Base-by-base conservation (phyloP, 169 alveolate species). In the Toxoplasma gondii region DNA sequence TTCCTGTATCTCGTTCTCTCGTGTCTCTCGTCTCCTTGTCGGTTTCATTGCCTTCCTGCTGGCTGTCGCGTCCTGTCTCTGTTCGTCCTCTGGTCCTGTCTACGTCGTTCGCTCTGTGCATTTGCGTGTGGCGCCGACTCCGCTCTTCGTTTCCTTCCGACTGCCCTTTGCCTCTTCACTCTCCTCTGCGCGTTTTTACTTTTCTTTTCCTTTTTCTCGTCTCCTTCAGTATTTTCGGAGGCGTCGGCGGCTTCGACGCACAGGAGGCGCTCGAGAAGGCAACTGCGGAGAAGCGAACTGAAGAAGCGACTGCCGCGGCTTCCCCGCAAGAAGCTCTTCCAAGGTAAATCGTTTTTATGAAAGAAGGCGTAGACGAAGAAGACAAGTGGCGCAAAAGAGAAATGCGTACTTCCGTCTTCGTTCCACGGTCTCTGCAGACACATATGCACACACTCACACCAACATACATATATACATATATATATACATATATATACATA, bases 161-260 rank as follows among this genome's bases (percentile, higher is more conserved):
- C 24, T 29, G 5, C 19, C 9, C 81, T 69, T 10, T 69, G 34
- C 19, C 19, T 17, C 9, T 24, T 24, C 31, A 4, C 81, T 24
- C 81, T 69, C 19, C 19, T 69, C 41, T 69, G 12, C 41, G 34
- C 24, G n/a, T n/a, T 69, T 24, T n/a, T 17, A n/a, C 81, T 10
- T 9, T 10, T n/a, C 9, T 10, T n/a, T 41, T n/a, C 2, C 1
- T 36, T 74, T 31, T 36, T n/a, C 49, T 34, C n/a, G 38, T 36
- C 19, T 31, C 84, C n/a, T 16, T 74, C 90, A 82, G 90, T 67
- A 82, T 82, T 44, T 82, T 82, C 41, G 90, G 90, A 1, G 90
- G 90, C 69, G 90, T 82, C 38, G 90, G 90, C 38, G 69, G 69
- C 69, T 82, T 82, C 90, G 90, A 82, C 36, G 90, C 90, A n/a